Evolutionary conservation across 2,329 filamentous ascomycete species (phyloP), one percentile per base, ranked within the genome.

Genomic region (Ophiocordyceps unilateralis): DNA sequence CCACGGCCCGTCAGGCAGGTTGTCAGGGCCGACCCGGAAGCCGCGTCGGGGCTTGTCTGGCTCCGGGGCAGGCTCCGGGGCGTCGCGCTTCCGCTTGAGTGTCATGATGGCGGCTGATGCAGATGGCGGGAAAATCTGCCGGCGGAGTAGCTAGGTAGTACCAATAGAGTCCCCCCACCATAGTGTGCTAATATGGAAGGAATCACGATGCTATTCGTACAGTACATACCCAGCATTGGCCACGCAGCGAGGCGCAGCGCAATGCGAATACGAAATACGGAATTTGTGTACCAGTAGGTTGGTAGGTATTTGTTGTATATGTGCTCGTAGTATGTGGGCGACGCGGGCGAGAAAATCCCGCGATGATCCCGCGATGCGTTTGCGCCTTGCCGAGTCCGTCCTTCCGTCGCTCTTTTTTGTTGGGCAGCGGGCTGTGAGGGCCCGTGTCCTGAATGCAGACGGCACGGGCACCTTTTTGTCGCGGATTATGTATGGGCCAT

Each of bases 1-100:
- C 72, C 91, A 85, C 20, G 81, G 81, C 44, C 89, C 88, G 59
- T 95, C 88, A 36, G 89, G 89, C 22, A 96, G 69, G 59, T 95
- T 93, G 32, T 82, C 82, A 24, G 89, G 88, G 0, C 88, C 89
- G 44, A 95, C 82, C 36, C 74, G 74, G 65, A 96, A 95, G 41
- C 84, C 86, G 51, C 83, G 81, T 50, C 66, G 67, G 45, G 63
- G 62, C 56, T 72, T 76, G 55, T 75, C 76, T 15, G 61, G 56
- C 8, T 58, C 63, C 36, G 61, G 50, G 39, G 21, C 38, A 14
- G 38, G 24, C 22, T 55, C 54, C 7, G 48, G 43, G n/a, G 54
- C 47, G 36, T 58, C 53, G 12, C 48, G 47, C n/a, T 51, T 46
- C n/a, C 52, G 52, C 51, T 61, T 60, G 14, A 56, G 50, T 36